Base-by-base conservation (phyloP, 2,329 filamentous ascomycete species). In the Pseudocercospora ulei region DNA sequence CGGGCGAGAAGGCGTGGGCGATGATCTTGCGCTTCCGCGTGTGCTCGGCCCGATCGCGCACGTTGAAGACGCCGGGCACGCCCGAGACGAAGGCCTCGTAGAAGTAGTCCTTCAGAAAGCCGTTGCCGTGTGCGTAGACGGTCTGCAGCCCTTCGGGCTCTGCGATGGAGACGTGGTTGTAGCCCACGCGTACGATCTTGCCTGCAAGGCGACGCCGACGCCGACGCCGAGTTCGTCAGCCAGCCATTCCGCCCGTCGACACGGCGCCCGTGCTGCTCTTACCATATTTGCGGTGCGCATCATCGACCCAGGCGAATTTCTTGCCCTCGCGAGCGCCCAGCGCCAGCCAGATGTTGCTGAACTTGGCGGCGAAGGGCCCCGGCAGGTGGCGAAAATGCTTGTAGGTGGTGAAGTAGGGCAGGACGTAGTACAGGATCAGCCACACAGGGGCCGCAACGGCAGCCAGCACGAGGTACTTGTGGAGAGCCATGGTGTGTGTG, bases 1-100 rank as follows among this genome's bases (percentile, higher is more conserved):
- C 51, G 0, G 57, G 57, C 0, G 55, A 58, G 33, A 61, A 61
- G 5, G 56, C 56, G 35, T 61, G 59, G 0, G 58, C 53, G 25
- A 61, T 56, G 23, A 59, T 57, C 24, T 60, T 60, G 2, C 58
- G 53, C 40, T 61, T 61, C 1, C 59, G 52, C 1, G 55, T 56
- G 35, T 61, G 59, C 24, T 59, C 53, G 6, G 43, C 46, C 3
- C 59, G 52, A 35, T 61, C 56, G 16, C 58, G 51, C 1, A 56
- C 54, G 19, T 54, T 61, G 46, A 61, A 61, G 27, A 61, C 57
- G 7, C 58, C 57, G 2, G 53, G 56, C 1, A 58, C 56, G 3
- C 54, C 53, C 5, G 56, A 58, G 6, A 59, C 50, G 27, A 61
- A 60, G 13, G 59, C 56, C 41, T 60, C 56, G 33, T 61, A 61